Percentiles rank a stretch among this genome's conserved stretches.
phyloP scores from a whole-genome alignment of 495 filamentous ascomycete species.

The Neurospora sp. region DNA sequence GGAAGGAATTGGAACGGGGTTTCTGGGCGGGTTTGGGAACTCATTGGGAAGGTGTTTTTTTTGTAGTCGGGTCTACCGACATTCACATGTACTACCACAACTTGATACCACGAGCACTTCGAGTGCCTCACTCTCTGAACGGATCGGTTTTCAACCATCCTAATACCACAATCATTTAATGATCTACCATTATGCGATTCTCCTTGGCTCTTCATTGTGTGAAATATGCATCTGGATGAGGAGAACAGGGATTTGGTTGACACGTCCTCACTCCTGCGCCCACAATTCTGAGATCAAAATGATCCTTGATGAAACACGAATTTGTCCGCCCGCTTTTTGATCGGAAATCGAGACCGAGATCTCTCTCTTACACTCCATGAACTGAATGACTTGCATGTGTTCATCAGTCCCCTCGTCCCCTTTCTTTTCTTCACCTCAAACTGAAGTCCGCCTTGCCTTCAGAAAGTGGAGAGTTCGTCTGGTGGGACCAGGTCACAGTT shows the following conservation, averaged over 20 bases:
- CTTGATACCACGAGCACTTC: background rate
- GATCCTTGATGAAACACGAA: background rate
- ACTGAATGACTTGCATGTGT: background rate
- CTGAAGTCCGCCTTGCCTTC: background rate
- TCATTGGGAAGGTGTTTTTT: constrained; percentile 1
- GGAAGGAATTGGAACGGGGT: background rate
- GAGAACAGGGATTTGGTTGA: background rate
- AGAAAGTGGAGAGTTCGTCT: background rate
- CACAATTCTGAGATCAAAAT: background rate
- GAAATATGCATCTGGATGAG: background rate
- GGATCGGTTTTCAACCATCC: background rate
- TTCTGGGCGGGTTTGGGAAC: background rate
- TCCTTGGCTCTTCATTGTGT: background rate
- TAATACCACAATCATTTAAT: background rate
- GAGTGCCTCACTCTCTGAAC: background rate
- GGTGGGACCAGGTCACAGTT: background rate
- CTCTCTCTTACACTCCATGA: background rate
- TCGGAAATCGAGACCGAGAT: background rate
- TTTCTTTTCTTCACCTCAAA: background rate
- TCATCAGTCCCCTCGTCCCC: background rate
- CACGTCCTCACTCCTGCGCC: background rate
- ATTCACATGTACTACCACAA: background rate
- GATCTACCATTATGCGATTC: background rate
- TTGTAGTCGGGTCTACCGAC: background rate
- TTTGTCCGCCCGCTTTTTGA: background rate